Evolutionary conservation across 2,329 filamentous ascomycete species (phyloP), one percentile per base, ranked within the genome.

Genomic region (Claviceps lovelessii): DNA sequence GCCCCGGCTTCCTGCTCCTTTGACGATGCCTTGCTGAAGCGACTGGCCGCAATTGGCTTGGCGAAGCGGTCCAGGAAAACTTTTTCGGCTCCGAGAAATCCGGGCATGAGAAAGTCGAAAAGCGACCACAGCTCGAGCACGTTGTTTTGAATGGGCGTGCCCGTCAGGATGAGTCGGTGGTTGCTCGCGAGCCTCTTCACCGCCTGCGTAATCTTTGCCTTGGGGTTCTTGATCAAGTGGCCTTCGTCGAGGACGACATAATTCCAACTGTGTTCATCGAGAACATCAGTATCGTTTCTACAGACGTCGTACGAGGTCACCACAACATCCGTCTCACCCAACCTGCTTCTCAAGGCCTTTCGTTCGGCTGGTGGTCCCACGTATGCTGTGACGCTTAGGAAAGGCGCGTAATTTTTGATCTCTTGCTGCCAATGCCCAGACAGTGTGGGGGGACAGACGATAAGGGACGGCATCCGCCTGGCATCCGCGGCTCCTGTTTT

Each of bases 391-490:
- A 90, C 89, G 35, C 80, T 85, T 47, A 98, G 77, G 78, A 98
- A 98, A 0, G 93, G 93, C 1, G 94, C 91, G 64, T 96, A 98
- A 51, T 90, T 85, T 65, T 88, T 89, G 63, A 98, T 90, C 68
- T 98, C 93, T 67, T 98, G 93, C 68, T 96, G 90, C 93, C 93
- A 98, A 70, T 98, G 93, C 9, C 94, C 93, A 19, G 93, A 96
- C 29, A 98, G 77, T 0, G 93, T 97, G 1, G 93, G 93, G 6
- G 93, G 94, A 64, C 93, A 98, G 51, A 98, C 86, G 58, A 98
- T 96, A 54, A 98, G 78, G 13, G 91, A 95, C 2, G 93, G 90
- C 45, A 98, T 73, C 55, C 80, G 84, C 56, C 89, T 81, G 53
- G 82, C 80, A 64, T 98, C 93, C 0, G 82, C 76, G 33, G 88